A percentile compares a stretch with the other conserved stretches of the same genome.
phyloP scores from a whole-genome alignment of 495 filamentous ascomycete genomes.

The Penicillium crystallinum region DNA sequence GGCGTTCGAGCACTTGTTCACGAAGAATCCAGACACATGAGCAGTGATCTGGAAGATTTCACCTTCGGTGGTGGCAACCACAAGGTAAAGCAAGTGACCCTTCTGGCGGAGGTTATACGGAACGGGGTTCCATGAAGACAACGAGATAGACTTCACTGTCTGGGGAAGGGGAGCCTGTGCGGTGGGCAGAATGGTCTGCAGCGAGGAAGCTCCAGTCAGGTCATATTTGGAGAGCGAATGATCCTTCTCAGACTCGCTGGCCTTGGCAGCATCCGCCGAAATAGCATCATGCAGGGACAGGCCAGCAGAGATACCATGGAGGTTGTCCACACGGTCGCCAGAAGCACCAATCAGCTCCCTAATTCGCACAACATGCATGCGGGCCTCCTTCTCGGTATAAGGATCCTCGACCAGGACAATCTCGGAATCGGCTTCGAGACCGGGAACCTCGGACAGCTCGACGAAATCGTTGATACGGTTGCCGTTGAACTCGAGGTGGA shows the following conservation, averaged over 20 bases:
- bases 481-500: conserved; percentile 87
- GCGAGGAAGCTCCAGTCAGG: conserved; percentile 59
- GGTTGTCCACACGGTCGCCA: conserved; percentile 77
- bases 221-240: conserved; percentile 64
- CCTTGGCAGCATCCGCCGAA: conserved; percentile 38
- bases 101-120: conserved; percentile 85
- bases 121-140: conserved; percentile 95
- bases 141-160: conserved; percentile 78
- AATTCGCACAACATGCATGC: conserved; percentile 86
- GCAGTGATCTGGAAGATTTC: conserved; percentile 91
- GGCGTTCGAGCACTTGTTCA: conserved; percentile 84
- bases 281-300: conserved; percentile 80
- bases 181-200: conserved; percentile 66
- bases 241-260: conserved; percentile 46
- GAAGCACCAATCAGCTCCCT: conserved; percentile 90
- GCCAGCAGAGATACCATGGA: conserved; percentile 86
- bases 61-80: conserved; percentile 82
- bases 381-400: conserved; percentile 97
- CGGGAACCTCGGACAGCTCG: conserved; percentile 87
- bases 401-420: conserved; percentile 86
- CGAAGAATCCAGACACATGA: conserved; percentile 90
- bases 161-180: conserved; percentile 64
- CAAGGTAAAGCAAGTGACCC: conserved; percentile 90
- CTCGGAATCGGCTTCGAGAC: conserved; percentile 65
- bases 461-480: conserved; percentile 90